Evolutionary conservation across 2,329 filamentous ascomycete genomes (phyloP).

Genomic region (Zymoseptoria pseudotritici): DNA sequence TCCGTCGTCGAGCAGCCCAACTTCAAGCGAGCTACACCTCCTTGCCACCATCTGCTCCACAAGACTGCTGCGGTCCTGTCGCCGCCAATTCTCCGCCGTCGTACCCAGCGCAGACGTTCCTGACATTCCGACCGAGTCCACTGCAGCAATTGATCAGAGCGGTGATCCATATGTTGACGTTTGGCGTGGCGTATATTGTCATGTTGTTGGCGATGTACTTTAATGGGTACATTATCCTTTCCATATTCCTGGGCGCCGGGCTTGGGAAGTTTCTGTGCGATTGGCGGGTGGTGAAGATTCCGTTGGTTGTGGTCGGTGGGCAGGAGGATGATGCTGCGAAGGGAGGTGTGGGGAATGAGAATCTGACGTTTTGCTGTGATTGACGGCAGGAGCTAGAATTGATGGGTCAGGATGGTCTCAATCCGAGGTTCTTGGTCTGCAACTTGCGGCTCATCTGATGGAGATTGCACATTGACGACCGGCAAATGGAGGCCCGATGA

Average conservation of each 20-base stretch:
- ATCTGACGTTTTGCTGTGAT: neutral
- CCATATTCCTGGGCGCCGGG: constrained; percentile 69
- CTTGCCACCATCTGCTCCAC: neutral
- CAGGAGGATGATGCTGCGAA: neutral
- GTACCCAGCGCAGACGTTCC: neutral
- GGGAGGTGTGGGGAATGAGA: no score
- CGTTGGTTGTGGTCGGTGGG: constrained; percentile 3
- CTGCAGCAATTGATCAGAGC: constrained; percentile 61
- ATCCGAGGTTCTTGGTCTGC: no score
- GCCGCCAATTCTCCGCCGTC: neutral
- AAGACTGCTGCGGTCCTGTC: neutral
- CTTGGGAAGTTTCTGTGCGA: constrained; percentile 57
- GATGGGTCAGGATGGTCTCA: no score
- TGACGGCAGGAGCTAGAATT: no score
- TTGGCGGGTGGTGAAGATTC: constrained; percentile 58
- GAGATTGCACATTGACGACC: no score
- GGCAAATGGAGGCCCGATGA: no score
- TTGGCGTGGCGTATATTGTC: constrained; percentile 69
- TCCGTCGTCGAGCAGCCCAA: neutral
- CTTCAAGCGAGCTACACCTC: neutral
- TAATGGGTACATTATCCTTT: constrained; percentile 69
- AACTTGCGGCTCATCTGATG: no score
- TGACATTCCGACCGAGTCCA: constrained; percentile 46
- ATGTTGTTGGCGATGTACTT: constrained; percentile 62
- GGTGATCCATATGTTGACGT: constrained; percentile 61